Percentiles rank a stretch among this genome's conserved stretches.
phyloP scores from a whole-genome alignment of 192 early-diverging fungal species.

The Entomortierella chlamydospora region DNA sequence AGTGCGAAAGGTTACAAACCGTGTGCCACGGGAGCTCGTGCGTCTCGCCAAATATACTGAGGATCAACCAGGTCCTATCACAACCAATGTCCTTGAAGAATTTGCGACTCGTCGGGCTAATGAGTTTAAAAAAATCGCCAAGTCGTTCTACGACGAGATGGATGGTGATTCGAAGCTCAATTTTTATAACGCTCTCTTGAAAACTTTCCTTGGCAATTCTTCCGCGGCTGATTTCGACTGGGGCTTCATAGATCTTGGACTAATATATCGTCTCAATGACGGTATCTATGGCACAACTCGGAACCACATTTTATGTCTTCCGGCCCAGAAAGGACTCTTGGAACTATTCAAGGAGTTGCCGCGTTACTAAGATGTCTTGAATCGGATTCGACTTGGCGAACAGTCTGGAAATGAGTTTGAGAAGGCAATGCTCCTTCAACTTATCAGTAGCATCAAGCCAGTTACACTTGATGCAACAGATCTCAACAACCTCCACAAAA shows the following conservation, averaged over 20 bases:
- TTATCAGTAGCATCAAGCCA: slow-evolving; percentile 20
- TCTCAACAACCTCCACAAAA: slow-evolving; percentile 20
- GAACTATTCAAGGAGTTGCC: slow-evolving; percentile 41
- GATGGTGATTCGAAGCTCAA: background rate
- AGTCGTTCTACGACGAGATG: background rate
- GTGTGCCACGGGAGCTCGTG: slow-evolving; percentile 49
- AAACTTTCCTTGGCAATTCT: slow-evolving; percentile 23
- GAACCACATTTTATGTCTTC: slow-evolving; percentile 30
- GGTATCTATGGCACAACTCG: slow-evolving; percentile 11
- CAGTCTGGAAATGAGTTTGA: slow-evolving; percentile 36
- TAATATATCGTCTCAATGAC: slow-evolving; percentile 50
- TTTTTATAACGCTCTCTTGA: slow-evolving; percentile 31
- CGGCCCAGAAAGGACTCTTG: slow-evolving; percentile 39
- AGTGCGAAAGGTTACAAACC: slow-evolving; percentile 32
- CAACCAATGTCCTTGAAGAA: slow-evolving; percentile 13
- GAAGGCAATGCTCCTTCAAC: slow-evolving; percentile 22
- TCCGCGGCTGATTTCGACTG: slow-evolving; percentile 24
- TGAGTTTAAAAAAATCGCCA: slow-evolving; percentile 4
- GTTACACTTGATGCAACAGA: slow-evolving; percentile 42
- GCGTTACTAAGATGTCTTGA: slow-evolving; percentile 19
- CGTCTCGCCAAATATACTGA: slow-evolving; percentile 8
- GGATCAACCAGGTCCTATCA: slow-evolving; percentile 2
- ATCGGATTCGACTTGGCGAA: slow-evolving; percentile 17
- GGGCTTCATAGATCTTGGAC: slow-evolving; percentile 32
- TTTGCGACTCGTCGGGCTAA: slow-evolving; percentile 3